A percentile compares a stretch with the other conserved stretches of the same genome.
Evolutionary conservation across 2,329 filamentous ascomycete species (phyloP).

Genomic region (Clarireedia homoeocarpa): DNA sequence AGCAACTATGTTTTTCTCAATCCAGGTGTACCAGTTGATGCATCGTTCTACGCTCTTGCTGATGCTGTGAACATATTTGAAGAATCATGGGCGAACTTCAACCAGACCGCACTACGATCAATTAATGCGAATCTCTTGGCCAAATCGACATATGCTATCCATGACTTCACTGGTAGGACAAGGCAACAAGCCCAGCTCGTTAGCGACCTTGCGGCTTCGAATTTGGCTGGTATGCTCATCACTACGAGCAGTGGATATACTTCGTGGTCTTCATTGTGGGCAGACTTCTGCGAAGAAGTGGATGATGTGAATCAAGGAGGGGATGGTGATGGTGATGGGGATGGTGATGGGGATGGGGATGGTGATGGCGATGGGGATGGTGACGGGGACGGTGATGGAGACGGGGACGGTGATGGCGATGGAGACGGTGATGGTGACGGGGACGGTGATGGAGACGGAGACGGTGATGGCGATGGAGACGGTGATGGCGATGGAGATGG

Average conservation of each 20-base stretch:
- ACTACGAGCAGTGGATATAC: slow-evolving; percentile 18
- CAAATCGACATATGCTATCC: slow-evolving; percentile 17
- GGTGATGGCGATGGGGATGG: neutral
- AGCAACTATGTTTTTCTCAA: slow-evolving; percentile 16
- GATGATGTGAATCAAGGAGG: slow-evolving; percentile 4
- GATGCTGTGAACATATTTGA: slow-evolving; percentile 21
- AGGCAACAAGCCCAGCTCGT: slow-evolving; percentile 13
- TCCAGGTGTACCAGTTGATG: slow-evolving; percentile 17
- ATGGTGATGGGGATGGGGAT: neutral
- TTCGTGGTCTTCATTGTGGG: slow-evolving; percentile 14
- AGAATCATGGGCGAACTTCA: slow-evolving; percentile 11
- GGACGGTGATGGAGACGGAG: neutral
- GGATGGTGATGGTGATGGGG: neutral
- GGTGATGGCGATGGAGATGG: neutral
- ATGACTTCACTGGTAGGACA: slow-evolving; percentile 14
- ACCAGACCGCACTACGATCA: slow-evolving; percentile 7
- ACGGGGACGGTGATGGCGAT: rapidly evolving
- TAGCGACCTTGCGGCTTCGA: slow-evolving; percentile 14
- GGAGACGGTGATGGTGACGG: neutral
- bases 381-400: neutral
- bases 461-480: neutral
- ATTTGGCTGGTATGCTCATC: slow-evolving; percentile 14
- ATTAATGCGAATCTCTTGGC: slow-evolving; percentile 7
- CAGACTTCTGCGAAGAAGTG: slow-evolving; percentile 9
- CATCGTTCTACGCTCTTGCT: slow-evolving; percentile 16